These are phyloP conservation scores for Lobosporangium transversale DNA, from an alignment of 192 early-diverging fungal genomes.

Conservation along the genomic window DNA sequence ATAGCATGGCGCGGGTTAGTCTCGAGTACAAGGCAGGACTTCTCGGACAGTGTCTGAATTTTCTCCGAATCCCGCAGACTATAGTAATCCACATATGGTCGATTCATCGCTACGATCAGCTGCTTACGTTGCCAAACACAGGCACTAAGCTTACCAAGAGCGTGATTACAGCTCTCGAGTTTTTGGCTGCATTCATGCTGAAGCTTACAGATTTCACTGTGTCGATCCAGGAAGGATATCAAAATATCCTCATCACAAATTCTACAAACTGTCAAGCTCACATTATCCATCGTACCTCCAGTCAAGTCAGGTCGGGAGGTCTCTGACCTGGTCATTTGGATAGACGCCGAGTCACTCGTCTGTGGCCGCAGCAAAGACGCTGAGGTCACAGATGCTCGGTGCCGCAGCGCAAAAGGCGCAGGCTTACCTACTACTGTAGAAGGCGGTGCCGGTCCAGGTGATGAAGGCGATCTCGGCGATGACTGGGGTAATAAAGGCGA, in stretches of 20 bases:
- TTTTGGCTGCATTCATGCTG: slow-evolving; percentile 51
- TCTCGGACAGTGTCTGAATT: slow-evolving; percentile 38
- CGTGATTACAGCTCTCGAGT: slow-evolving; percentile 67
- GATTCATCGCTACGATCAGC: slow-evolving; percentile 56
- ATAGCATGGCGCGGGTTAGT: slow-evolving; percentile 34
- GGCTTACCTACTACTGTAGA: slow-evolving; percentile 9
- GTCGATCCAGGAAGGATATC: slow-evolving; percentile 71
- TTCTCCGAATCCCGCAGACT: slow-evolving; percentile 56
- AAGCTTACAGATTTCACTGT: slow-evolving; percentile 78
- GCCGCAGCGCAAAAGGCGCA: slow-evolving; percentile 28
- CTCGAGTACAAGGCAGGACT: slow-evolving; percentile 32
- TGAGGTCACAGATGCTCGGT: slow-evolving; percentile 21
- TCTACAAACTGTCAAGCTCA: slow-evolving; percentile 73
- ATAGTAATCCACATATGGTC: slow-evolving; percentile 53
- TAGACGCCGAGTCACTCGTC: slow-evolving; percentile 22
- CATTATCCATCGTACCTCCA: neutral
- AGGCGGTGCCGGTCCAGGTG: slow-evolving; percentile 21
- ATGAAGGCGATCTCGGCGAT: slow-evolving; percentile 39
- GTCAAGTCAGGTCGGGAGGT: neutral
- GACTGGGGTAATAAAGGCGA: slow-evolving; percentile 30
- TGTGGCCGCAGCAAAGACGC: slow-evolving; percentile 29
- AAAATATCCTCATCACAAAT: slow-evolving; percentile 87
- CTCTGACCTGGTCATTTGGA: neutral
- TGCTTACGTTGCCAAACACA: slow-evolving; percentile 56
- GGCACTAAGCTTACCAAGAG: slow-evolving; percentile 63